These are phyloP conservation scores for Aspergillus proliferans DNA, from an alignment of 2,329 filamentous ascomycete genomes.

Conservation along the genomic window DNA sequence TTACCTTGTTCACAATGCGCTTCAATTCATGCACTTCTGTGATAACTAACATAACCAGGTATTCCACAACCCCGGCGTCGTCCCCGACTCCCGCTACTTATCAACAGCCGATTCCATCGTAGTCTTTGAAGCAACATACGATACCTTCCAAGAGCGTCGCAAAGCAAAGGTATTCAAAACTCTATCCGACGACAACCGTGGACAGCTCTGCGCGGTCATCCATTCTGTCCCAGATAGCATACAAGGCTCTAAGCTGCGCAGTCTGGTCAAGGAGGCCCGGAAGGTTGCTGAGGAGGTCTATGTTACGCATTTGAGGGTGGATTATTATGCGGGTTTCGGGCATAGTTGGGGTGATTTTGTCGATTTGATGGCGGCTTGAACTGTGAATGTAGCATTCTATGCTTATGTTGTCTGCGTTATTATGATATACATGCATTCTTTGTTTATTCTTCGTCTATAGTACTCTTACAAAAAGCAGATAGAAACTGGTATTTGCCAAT, in stretches of 20 bases:
- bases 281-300: constrained; percentile 34
- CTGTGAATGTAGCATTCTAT: not conserved
- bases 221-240: constrained; percentile 32
- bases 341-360: constrained; percentile 33
- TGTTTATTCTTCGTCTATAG: no score
- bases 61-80: constrained; percentile 43
- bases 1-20: constrained; percentile 1
- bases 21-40: not conserved
- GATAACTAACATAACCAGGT: constrained; percentile 18
- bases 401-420: no score
- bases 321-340: constrained; percentile 39
- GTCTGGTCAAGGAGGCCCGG: constrained; percentile 31
- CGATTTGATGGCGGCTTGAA: constrained; percentile 23
- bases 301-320: constrained; percentile 32
- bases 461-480: no score
- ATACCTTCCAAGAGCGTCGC: constrained; percentile 30
- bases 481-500: no score
- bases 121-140: constrained; percentile 41
- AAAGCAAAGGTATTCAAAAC: constrained; percentile 26
- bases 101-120: constrained; percentile 40
- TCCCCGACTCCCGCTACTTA: constrained; percentile 38
- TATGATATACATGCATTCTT: no score
- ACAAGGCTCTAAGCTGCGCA: constrained; percentile 22
- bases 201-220: constrained; percentile 31
- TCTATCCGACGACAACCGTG: constrained; percentile 27